phyloP scores from a whole-genome alignment of 306 rosid species.

The Trifolium dubium region DNA sequence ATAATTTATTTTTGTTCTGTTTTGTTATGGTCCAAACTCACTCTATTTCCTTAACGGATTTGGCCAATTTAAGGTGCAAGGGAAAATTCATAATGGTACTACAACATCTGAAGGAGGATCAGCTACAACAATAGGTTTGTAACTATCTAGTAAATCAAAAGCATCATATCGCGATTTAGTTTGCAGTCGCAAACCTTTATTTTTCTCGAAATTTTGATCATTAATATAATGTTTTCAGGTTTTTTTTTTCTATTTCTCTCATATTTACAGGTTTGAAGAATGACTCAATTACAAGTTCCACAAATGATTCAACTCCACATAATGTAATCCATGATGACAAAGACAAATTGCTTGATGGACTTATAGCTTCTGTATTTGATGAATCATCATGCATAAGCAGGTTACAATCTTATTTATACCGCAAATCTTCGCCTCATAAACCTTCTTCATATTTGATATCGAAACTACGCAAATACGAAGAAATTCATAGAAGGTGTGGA shows the following conservation, averaged over 20 bases:
- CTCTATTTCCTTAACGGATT: not conserved
- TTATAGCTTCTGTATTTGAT: constrained; percentile 53
- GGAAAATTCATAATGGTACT: not conserved
- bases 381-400: constrained; percentile 61
- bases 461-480: constrained; percentile 61
- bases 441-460: constrained; percentile 63
- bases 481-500: constrained; percentile 59
- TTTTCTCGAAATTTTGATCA: not conserved
- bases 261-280: constrained; percentile 14
- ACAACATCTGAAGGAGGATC: not conserved
- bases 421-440: constrained; percentile 46
- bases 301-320: not conserved
- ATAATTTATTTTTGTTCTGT: not conserved
- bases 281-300: not conserved
- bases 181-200: not conserved
- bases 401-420: constrained; percentile 50
- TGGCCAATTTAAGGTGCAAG: not conserved
- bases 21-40: not conserved
- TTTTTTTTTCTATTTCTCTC: not conserved
- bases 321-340: not conserved
- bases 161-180: not conserved
- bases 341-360: constrained; percentile 58
- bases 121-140: not conserved
- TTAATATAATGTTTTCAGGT: not conserved
- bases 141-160: not conserved